phyloP scores from a whole-genome alignment of 495 filamentous ascomycete species.

The Penicillium herquei region DNA sequence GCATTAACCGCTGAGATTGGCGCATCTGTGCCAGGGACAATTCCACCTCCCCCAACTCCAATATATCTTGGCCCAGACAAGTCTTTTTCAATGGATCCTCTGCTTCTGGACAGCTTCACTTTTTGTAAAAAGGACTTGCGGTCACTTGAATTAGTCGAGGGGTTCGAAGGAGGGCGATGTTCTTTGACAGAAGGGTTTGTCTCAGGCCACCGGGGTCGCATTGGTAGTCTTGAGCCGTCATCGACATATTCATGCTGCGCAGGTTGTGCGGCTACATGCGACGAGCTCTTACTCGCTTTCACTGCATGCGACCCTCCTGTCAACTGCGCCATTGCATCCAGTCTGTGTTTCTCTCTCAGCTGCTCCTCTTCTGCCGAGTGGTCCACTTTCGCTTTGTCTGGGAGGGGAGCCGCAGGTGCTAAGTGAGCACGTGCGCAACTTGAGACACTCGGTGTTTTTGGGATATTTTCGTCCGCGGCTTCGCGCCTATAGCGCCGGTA shows the following conservation, averaged over 20 bases:
- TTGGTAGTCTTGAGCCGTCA: no score
- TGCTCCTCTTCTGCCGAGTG: constrained; percentile 33
- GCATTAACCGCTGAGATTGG: constrained; percentile 83
- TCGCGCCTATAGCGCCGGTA: constrained; percentile 48
- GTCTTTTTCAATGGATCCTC: constrained; percentile 10
- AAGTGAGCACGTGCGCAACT: constrained; percentile 12
- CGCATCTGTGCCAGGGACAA: constrained; percentile 70
- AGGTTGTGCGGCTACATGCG: no score
- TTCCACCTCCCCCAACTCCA: constrained; percentile 40
- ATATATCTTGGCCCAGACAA: constrained; percentile 21
- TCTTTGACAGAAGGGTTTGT: neutral
- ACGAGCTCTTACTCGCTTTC: no score
- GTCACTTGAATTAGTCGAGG: neutral
- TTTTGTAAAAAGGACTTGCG: constrained; percentile 29
- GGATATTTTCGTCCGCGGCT: constrained; percentile 12
- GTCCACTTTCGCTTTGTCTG: constrained; percentile 10
- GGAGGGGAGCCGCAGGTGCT: constrained; percentile 5
- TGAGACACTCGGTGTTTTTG: constrained; percentile 29
- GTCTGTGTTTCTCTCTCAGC: constrained; percentile 40
- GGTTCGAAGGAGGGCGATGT: neutral
- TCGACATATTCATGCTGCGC: no score
- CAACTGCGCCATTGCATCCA: constrained; percentile 37
- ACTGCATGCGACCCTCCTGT: constrained; percentile 23
- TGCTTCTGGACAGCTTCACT: constrained; percentile 22
- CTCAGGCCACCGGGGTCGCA: no score